A percentile compares a stretch with the other conserved stretches of the same genome.
Evolutionary conservation across 805 yeast genomes (phyloP).

Genomic region (Jamesozyma rosinii): DNA sequence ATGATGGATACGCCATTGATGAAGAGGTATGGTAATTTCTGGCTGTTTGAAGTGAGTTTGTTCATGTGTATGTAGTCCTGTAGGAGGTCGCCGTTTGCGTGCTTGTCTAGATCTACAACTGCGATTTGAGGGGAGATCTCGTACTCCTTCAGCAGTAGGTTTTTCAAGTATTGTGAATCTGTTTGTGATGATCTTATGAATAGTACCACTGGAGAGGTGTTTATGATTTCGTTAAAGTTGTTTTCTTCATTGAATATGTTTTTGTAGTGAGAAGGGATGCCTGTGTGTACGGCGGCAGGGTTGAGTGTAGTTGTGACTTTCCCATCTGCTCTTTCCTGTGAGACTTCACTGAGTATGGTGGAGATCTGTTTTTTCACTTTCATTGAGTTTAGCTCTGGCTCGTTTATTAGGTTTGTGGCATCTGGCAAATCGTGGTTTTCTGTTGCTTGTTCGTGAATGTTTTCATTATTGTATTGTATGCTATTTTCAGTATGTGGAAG

Average conservation of each 20-base stretch:
- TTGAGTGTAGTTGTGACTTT: not conserved
- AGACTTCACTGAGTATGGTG: slow-evolving; percentile 10
- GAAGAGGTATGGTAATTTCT: slow-evolving; percentile 18
- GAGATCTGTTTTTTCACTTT: slow-evolving; percentile 14
- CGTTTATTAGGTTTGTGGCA: slow-evolving; percentile 1
- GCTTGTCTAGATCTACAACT: slow-evolving; percentile 73
- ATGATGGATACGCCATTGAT: slow-evolving; percentile 19
- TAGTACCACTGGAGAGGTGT: slow-evolving; percentile 57
- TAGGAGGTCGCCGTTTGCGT: slow-evolving; percentile 58
- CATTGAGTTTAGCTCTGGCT: slow-evolving; percentile 6
- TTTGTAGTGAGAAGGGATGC: not conserved
- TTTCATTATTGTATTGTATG: not conserved
- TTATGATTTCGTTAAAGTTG: slow-evolving; percentile 42
- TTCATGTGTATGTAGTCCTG: slow-evolving; percentile 47
- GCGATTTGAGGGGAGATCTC: slow-evolving; percentile 62
- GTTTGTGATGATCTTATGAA: slow-evolving; percentile 50
- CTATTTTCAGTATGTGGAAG: not conserved
- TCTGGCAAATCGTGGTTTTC: too few species aligned
- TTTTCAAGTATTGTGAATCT: slow-evolving; percentile 56
- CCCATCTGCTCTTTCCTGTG: not conserved
- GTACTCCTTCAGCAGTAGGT: slow-evolving; percentile 51
- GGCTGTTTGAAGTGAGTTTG: slow-evolving; percentile 1
- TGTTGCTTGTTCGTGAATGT: not conserved
- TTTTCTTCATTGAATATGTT: slow-evolving; percentile 1
- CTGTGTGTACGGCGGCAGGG: not conserved